A percentile compares a stretch with the other conserved stretches of the same genome.
Evolutionary conservation across 1,139 yeast species (phyloP).

Genomic region (Lipomyces yarrowii): DNA sequence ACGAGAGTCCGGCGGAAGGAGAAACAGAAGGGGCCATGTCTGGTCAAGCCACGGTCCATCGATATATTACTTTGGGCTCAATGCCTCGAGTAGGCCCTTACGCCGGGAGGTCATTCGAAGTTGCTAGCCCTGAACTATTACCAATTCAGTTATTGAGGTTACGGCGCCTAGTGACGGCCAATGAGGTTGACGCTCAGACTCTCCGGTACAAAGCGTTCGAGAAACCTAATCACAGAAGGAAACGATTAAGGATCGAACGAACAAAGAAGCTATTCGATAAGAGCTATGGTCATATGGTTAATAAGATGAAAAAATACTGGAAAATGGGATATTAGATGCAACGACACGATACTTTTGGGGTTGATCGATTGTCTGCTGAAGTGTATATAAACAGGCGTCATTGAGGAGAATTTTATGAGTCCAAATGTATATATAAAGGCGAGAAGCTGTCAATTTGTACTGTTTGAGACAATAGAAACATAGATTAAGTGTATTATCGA

Average conservation of each 20-base stretch:
- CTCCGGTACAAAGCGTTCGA: constrained; percentile 14
- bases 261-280: constrained; percentile 6
- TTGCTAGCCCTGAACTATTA: constrained; percentile 2
- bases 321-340: constrained; percentile 23
- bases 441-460: not conserved
- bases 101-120: constrained; percentile 19
- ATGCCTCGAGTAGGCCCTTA: constrained; percentile 19
- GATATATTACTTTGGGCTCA: constrained; percentile 14
- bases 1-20: not conserved
- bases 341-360: not conserved
- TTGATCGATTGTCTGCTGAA: not conserved
- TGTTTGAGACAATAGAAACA: not conserved
- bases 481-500: not conserved
- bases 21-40: not conserved
- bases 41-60: not conserved
- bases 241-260: constrained; percentile 8
- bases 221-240: constrained; percentile 22
- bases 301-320: constrained; percentile 13
- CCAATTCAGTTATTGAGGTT: constrained; percentile 1
- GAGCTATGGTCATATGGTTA: constrained; percentile 10
- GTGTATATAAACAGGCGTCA: not conserved
- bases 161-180: not conserved
- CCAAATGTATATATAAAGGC: not conserved
- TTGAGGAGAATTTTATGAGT: not conserved
- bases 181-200: not conserved